Conservation (phyloP, 768 basidiomycete genomes). For the Lactifluus hygrophoroides region DNA sequence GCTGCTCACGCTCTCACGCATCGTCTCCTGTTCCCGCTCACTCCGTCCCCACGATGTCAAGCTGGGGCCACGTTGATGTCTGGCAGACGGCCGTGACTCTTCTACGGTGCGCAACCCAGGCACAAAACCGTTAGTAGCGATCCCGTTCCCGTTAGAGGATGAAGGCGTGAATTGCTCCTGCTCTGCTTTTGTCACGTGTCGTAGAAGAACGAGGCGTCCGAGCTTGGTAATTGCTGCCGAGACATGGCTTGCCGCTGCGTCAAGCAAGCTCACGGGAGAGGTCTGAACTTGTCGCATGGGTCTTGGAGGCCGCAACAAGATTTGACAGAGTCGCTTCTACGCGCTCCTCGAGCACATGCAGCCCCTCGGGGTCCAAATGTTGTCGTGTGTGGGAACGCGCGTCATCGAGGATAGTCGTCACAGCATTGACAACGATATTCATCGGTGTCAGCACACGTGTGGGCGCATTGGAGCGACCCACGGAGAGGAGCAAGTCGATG, state of each 20-base stretch:
- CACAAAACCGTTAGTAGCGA: slow-evolving; percentile 35
- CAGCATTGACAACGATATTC: slow-evolving; percentile 87
- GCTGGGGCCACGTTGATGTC: slow-evolving; percentile 42
- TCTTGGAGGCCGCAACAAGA: slow-evolving; percentile 80
- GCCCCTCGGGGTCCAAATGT: slow-evolving; percentile 44
- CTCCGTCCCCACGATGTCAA: slow-evolving; percentile 20
- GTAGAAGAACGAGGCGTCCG: slow-evolving; percentile 69
- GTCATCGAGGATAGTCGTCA: slow-evolving; percentile 81
- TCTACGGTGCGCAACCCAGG: slow-evolving; percentile 46
- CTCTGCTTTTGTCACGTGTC: slow-evolving; percentile 64
- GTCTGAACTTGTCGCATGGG: slow-evolving; percentile 86
- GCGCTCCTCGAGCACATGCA: slow-evolving; percentile 61
- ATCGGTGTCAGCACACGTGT: slow-evolving; percentile 86
- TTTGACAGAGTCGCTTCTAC: slow-evolving; percentile 83
- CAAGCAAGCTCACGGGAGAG: slow-evolving; percentile 91
- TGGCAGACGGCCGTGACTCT: slow-evolving; percentile 36
- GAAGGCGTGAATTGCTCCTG: slow-evolving; percentile 51
- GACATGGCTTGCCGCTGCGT: slow-evolving; percentile 94
- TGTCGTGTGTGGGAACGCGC: slow-evolving; percentile 70
- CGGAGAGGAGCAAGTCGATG: slow-evolving; percentile 77
- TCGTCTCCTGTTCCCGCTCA: slow-evolving; percentile 23
- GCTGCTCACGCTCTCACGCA: slow-evolving; percentile 41
- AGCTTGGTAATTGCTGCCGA: slow-evolving; percentile 83
- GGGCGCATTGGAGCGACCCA: slow-evolving; percentile 80
- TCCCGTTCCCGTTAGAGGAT: slow-evolving; percentile 19